A percentile compares a stretch with the other conserved stretches of the same genome.
These are phyloP conservation scores for Biscogniauxia sp. DNA, from an alignment of 2,329 filamentous ascomycete genomes.

Conservation along the genomic window DNA sequence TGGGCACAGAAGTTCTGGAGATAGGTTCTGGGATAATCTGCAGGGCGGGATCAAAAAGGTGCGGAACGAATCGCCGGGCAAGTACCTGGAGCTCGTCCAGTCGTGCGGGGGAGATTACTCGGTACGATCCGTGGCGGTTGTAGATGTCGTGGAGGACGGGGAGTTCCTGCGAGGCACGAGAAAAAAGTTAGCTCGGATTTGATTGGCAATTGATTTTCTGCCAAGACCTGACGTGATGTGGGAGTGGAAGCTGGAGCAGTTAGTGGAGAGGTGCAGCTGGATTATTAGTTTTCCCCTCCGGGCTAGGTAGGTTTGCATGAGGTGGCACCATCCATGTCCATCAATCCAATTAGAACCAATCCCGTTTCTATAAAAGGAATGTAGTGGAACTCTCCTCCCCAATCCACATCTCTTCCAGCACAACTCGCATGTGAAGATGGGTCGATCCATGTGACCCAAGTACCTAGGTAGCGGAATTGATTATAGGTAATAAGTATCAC, in stretches of 20 bases:
- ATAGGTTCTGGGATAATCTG: neutral
- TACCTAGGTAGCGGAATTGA: too few relatives aligned
- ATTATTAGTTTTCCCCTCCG: constrained; percentile 15
- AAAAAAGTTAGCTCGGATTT: constrained; percentile 5
- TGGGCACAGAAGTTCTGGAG: neutral
- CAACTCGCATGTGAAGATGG: too few relatives aligned
- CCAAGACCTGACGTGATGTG: neutral
- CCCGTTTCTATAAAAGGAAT: too few relatives aligned
- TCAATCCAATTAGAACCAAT: too few relatives aligned
- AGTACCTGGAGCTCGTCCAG: neutral
- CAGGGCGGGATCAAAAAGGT: neutral
- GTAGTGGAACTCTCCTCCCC: too few relatives aligned
- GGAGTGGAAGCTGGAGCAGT: constrained; percentile 10
- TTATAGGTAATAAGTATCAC: too few relatives aligned
- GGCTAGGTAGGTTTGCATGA: neutral
- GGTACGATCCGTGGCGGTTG: neutral
- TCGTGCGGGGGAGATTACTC: neutral
- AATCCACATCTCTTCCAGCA: too few relatives aligned
- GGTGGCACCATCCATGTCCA: too few relatives aligned
- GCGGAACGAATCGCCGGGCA: neutral
- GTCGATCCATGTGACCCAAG: too few relatives aligned
- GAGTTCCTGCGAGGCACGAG: neutral
- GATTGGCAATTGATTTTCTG: constrained; percentile 4
- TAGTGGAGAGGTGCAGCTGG: constrained; percentile 4
- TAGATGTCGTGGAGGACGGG: constrained; percentile 1